Conservation (phyloP, 2,329 filamentous ascomycete species). For the Ceratocystis albifundus region DNA sequence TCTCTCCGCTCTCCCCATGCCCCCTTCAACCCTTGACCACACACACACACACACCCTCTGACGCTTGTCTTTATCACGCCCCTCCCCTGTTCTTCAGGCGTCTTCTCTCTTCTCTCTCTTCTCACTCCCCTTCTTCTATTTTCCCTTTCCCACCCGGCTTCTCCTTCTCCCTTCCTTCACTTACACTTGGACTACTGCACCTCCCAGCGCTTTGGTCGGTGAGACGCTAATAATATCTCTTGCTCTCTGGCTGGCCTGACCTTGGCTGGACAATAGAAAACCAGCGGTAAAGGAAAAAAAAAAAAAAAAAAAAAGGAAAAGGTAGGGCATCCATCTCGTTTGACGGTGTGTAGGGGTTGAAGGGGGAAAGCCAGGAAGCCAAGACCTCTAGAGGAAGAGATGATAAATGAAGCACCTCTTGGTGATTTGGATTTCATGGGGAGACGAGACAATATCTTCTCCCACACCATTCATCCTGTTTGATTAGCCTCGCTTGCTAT, state of each 20-base stretch:
- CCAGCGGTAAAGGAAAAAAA: not conserved
- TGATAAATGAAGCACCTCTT: no score
- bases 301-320: not conserved
- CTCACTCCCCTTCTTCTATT: not conserved
- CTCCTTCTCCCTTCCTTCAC: not conserved
- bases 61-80: not conserved
- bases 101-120: not conserved
- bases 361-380: not conserved
- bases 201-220: not conserved
- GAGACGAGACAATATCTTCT: not conserved
- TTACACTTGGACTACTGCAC: not conserved
- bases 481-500: constrained; percentile 2
- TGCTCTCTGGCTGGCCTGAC: no score
- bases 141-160: not conserved
- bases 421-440: not conserved
- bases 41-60: no score
- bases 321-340: not conserved
- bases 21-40: not conserved
- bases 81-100: not conserved
- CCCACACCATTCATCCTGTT: not conserved
- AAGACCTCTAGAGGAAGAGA: no score
- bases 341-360: not conserved
- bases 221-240: constrained; percentile 12
- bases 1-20: not conserved
- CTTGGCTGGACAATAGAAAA: not conserved